These are phyloP conservation scores for Colletotrichum falcatum DNA, from an alignment of 2,329 filamentous ascomycete species.

Conservation along the genomic window DNA sequence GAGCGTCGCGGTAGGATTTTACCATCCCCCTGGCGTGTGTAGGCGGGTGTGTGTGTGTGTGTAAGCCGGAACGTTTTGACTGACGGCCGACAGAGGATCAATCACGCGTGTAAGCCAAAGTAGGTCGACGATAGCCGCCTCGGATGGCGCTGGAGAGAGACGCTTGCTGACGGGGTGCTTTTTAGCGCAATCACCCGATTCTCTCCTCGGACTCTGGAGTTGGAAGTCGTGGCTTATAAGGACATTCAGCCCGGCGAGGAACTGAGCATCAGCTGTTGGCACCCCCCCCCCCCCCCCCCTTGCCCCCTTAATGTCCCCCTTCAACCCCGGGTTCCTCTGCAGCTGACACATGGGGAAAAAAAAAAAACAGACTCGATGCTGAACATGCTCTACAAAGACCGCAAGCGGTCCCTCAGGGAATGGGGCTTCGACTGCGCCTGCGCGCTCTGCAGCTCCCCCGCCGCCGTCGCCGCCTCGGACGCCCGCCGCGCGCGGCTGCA, in stretches of 20 bases:
- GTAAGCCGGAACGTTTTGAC: background rate
- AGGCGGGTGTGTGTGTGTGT: too few relatives aligned
- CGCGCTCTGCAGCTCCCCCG: constrained; percentile 43
- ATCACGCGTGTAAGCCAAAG: constrained; percentile 54
- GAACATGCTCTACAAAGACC: constrained; percentile 45
- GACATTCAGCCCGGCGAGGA: constrained; percentile 52
- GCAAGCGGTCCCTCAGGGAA: constrained; percentile 42
- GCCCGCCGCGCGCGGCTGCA: constrained; percentile 43
- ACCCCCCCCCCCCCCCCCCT: background rate
- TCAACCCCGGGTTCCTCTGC: background rate
- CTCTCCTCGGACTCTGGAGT: constrained; percentile 47
- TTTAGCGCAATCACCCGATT: constrained; percentile 50
- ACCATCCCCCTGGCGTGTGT: too few relatives aligned
- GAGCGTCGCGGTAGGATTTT: constrained; percentile 48
- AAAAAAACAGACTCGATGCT: constrained; percentile 44
- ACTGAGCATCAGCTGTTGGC: constrained; percentile 52
- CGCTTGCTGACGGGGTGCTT: background rate
- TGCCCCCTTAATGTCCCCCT: background rate
- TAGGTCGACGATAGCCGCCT: constrained; percentile 39
- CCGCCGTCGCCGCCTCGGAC: constrained; percentile 43
- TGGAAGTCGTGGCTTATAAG: constrained; percentile 50
- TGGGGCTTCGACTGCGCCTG: constrained; percentile 49
- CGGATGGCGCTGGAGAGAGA: background rate
- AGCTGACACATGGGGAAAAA: constrained; percentile 21
- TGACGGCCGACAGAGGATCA: constrained; percentile 47